Evolutionary conservation across 495 filamentous ascomycete species (phyloP).

Genomic region (Cercophora scortea): DNA sequence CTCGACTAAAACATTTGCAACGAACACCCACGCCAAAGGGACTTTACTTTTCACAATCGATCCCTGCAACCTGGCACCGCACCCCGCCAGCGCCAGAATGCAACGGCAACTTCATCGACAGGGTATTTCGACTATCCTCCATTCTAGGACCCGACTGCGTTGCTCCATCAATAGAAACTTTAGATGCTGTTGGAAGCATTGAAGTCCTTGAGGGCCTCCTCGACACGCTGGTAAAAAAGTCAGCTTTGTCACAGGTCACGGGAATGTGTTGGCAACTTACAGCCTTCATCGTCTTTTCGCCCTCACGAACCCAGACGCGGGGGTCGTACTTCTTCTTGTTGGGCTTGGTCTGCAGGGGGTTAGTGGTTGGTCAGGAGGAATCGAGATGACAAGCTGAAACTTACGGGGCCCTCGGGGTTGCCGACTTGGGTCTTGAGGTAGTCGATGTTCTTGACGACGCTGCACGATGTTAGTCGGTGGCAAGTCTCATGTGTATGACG

Average conservation of each 20-base stretch:
- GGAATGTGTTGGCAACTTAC: no score
- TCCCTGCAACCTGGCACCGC: no score
- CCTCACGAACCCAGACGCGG: slow-evolving; percentile 79
- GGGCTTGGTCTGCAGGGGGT: slow-evolving; percentile 60
- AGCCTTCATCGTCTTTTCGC: slow-evolving; percentile 91
- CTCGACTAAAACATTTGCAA: no score
- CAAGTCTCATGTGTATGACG: slow-evolving; percentile 49
- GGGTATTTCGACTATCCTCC: no score
- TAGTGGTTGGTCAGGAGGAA: no score
- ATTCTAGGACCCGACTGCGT: no score
- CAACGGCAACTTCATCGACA: no score
- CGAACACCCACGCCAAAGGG: no score
- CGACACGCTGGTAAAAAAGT: slow-evolving; percentile 42
- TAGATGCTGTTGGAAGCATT: slow-evolving; percentile 81
- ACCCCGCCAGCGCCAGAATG: no score
- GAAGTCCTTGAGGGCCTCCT: slow-evolving; percentile 82
- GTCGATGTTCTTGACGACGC: slow-evolving; percentile 84
- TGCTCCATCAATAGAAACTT: slow-evolving; percentile 15
- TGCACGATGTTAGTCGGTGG: no score
- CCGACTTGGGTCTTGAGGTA: slow-evolving; percentile 80
- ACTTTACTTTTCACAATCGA: no score
- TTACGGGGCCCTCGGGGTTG: slow-evolving; percentile 75
- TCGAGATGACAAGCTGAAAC: neutral
- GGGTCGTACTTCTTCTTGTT: slow-evolving; percentile 93
- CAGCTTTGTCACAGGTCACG: no score